Conservation (phyloP, 2,329 filamentous ascomycete genomes). For the Septoria petroselini region DNA sequence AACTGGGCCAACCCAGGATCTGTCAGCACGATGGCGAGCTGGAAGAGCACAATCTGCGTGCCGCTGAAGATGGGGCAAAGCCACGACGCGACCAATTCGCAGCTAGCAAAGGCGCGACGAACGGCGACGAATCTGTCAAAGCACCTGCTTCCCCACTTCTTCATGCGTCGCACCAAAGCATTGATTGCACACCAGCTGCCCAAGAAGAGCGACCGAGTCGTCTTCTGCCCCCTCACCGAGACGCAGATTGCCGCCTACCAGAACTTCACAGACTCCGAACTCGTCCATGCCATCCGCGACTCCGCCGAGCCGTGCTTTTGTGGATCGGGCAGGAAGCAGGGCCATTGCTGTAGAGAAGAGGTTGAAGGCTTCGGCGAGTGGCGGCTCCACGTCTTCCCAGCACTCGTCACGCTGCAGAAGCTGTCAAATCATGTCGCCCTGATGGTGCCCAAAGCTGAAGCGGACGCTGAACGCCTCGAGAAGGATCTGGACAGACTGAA, state of each 20-base stretch:
- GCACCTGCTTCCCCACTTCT: slow-evolving; percentile 84
- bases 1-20: slow-evolving; percentile 92
- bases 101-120: slow-evolving; percentile 75
- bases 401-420: slow-evolving; percentile 78
- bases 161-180: slow-evolving; percentile 87
- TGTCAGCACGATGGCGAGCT: slow-evolving; percentile 66
- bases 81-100: slow-evolving; percentile 79
- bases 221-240: slow-evolving; percentile 88
- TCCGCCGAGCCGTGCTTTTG: slow-evolving; percentile 69
- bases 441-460: slow-evolving; percentile 66
- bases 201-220: slow-evolving; percentile 89
- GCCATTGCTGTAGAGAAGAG: slow-evolving; percentile 72
- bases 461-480: slow-evolving; percentile 68
- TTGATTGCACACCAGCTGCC: slow-evolving; percentile 89
- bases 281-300: slow-evolving; percentile 65
- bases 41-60: slow-evolving; percentile 72
- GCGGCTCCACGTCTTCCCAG: slow-evolving; percentile 78
- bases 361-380: slow-evolving; percentile 64
- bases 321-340: slow-evolving; percentile 64
- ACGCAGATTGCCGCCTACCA: slow-evolving; percentile 80
- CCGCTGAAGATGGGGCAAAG: slow-evolving; percentile 86
- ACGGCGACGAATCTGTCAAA: slow-evolving; percentile 82
- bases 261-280: slow-evolving; percentile 70
- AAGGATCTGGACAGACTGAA: slow-evolving; percentile 72
- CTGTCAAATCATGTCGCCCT: slow-evolving; percentile 90